These are phyloP conservation scores for Trichocladium uniseriatum DNA, from an alignment of 495 filamentous ascomycete species.

Conservation along the genomic window DNA sequence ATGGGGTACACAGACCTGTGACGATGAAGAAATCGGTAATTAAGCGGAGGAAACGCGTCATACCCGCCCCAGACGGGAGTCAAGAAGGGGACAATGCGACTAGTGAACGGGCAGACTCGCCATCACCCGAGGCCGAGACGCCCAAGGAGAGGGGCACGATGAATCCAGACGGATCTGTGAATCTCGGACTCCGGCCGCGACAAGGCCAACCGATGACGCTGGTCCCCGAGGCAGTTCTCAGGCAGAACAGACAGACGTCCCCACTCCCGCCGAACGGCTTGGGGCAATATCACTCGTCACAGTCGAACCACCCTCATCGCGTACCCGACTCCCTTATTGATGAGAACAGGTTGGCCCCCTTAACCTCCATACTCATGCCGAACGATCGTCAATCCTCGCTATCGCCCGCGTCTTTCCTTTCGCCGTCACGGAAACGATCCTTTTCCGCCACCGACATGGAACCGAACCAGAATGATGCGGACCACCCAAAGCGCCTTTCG, in stretches of 20 bases:
- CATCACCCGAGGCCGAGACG: slow-evolving; percentile 29
- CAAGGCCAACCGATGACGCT: slow-evolving; percentile 30
- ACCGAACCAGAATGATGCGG: slow-evolving; percentile 19
- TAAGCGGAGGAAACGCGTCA: slow-evolving; percentile 90
- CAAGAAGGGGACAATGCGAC: slow-evolving; percentile 33
- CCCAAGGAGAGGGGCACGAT: slow-evolving; percentile 38
- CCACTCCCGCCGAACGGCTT: slow-evolving; percentile 31
- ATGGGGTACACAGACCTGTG: slow-evolving; percentile 83
- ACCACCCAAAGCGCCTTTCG: slow-evolving; percentile 51
- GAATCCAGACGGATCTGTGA: slow-evolving; percentile 49
- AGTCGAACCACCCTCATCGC: slow-evolving; percentile 23
- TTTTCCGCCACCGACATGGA: slow-evolving; percentile 50
- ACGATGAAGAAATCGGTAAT: slow-evolving; percentile 98
- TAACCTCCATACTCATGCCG: slow-evolving; percentile 35
- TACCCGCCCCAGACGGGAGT: slow-evolving; percentile 55
- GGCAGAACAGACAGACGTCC: slow-evolving; percentile 28
- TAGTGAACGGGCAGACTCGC: slow-evolving; percentile 36
- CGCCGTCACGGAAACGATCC: slow-evolving; percentile 54
- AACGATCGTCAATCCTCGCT: slow-evolving; percentile 40
- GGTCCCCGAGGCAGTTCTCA: slow-evolving; percentile 39
- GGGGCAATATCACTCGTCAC: slow-evolving; percentile 39
- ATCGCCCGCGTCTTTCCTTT: slow-evolving; percentile 44
- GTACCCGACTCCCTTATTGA: slow-evolving; percentile 38
- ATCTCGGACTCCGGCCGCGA: slow-evolving; percentile 50
- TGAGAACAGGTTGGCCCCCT: slow-evolving; percentile 47